A percentile compares a stretch with the other conserved stretches of the same genome.
phyloP scores from a whole-genome alignment of 202 grass and related monocot species.

The Musa balbisiana region DNA sequence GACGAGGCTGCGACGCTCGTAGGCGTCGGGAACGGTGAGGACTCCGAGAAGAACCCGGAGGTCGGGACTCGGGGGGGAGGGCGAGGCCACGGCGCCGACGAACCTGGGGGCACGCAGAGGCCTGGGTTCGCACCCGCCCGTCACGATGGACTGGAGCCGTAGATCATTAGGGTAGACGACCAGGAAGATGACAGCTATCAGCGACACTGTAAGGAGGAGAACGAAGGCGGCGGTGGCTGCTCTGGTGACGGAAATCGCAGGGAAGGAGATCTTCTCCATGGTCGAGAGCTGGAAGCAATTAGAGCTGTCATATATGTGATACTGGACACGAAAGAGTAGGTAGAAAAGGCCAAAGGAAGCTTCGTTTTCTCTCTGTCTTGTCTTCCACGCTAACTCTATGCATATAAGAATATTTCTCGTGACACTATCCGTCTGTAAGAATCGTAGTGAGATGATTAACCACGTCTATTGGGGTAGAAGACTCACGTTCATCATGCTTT shows the following conservation, averaged over 20 bases:
- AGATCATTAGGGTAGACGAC: constrained; percentile 64
- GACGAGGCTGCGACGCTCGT: constrained; percentile 54
- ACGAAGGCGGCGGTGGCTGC: constrained; percentile 17
- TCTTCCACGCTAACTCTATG: too few relatives aligned
- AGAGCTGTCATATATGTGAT: too few relatives aligned
- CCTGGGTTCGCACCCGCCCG: constrained; percentile 24
- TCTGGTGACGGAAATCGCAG: background rate
- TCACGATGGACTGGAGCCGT: constrained; percentile 14
- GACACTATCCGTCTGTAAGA: too few relatives aligned
- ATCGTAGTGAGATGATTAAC: too few relatives aligned
- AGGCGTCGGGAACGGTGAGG: constrained; percentile 47
- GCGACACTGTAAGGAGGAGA: constrained; percentile 39
- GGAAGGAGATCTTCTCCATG: background rate
- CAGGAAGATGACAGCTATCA: constrained; percentile 55
- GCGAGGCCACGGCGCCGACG: background rate
- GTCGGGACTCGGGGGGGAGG: constrained; percentile 3
- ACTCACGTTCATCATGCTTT: too few relatives aligned
- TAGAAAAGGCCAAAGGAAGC: too few relatives aligned
- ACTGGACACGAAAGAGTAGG: too few relatives aligned
- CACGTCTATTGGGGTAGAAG: too few relatives aligned
- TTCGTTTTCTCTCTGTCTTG: too few relatives aligned
- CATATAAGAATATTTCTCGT: too few relatives aligned
- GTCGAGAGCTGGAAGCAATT: too few relatives aligned
- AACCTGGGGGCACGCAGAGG: background rate
- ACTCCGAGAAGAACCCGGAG: constrained; percentile 49